Conservation (phyloP, 192 early-diverging fungal genomes). For the Backusella mclennaniae region DNA sequence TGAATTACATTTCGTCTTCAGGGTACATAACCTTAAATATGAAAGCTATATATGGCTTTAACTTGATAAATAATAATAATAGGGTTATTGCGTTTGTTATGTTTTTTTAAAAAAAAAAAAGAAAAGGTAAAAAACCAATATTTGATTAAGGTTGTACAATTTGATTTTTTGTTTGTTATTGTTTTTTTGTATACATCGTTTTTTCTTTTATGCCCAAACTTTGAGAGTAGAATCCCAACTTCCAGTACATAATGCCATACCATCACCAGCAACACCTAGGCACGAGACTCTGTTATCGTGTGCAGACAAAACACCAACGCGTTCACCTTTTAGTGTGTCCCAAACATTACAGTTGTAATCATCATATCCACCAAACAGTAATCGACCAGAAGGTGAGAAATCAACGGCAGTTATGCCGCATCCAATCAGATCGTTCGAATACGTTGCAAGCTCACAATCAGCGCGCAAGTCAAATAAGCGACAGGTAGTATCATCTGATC, state of each 20-base stretch:
- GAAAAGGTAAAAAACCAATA: neutral
- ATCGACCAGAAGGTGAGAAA: conserved; percentile 94
- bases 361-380: conserved; percentile 98
- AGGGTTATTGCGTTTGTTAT: neutral
- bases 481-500: conserved; percentile 99
- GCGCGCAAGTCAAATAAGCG: conserved; percentile 96
- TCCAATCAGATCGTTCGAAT: conserved; percentile 98
- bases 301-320: conserved; percentile 88
- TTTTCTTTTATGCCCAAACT: conserved; percentile 54
- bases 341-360: conserved; percentile 99
- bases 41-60: neutral
- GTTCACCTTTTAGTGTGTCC: conserved; percentile 96
- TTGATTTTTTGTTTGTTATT: neutral
- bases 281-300: conserved; percentile 98
- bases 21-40: neutral
- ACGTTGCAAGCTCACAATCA: conserved; percentile 95
- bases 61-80: neutral
- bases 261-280: conserved; percentile 94
- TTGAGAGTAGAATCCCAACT: conserved; percentile 98
- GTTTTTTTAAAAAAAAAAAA: neutral
- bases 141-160: neutral
- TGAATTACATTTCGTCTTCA: neutral
- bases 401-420: conserved; percentile 98
- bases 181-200: neutral
- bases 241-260: conserved; percentile 98